A percentile compares a stretch with the other conserved stretches of the same genome.
These are phyloP conservation scores for Solanum hybrid DNA, from an alignment of 305 asterid species.

Conservation along the genomic window DNA sequence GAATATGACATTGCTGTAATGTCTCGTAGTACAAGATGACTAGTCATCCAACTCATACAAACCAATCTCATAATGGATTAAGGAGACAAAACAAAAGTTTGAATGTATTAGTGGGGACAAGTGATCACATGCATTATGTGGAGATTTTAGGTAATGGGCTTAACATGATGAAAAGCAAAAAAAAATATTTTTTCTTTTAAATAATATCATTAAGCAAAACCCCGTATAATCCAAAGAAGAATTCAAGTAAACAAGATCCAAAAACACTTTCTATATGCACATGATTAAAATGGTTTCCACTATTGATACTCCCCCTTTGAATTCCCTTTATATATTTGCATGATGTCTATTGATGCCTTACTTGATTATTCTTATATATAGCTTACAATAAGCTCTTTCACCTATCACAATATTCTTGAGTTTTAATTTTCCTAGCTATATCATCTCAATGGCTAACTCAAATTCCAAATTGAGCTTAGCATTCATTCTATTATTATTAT, in stretches of 20 bases:
- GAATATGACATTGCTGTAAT: background rate
- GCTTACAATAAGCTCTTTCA: background rate
- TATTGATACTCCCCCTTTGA: background rate
- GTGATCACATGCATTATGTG: background rate
- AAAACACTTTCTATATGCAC: background rate
- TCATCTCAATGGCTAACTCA: slow-evolving; percentile 13
- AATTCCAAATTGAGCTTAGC: background rate
- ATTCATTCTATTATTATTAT: slow-evolving; percentile 3
- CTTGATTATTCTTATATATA: background rate
- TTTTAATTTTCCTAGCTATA: background rate
- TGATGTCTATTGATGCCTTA: background rate
- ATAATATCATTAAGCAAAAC: background rate
- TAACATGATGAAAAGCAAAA: background rate
- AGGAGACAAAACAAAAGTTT: background rate
- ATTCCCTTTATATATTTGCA: background rate
- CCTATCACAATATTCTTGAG: background rate
- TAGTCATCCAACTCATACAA: background rate
- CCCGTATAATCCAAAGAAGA: background rate
- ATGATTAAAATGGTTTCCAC: background rate
- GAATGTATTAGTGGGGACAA: background rate
- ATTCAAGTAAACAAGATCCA: background rate
- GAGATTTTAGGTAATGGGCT: background rate
- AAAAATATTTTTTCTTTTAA: no score
- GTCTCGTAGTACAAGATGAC: background rate
- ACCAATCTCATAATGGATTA: background rate